A percentile compares a stretch with the other conserved stretches of the same genome.
These are phyloP conservation scores for Inga leiocalycina DNA, from an alignment of 306 rosid genomes.

Conservation along the genomic window DNA sequence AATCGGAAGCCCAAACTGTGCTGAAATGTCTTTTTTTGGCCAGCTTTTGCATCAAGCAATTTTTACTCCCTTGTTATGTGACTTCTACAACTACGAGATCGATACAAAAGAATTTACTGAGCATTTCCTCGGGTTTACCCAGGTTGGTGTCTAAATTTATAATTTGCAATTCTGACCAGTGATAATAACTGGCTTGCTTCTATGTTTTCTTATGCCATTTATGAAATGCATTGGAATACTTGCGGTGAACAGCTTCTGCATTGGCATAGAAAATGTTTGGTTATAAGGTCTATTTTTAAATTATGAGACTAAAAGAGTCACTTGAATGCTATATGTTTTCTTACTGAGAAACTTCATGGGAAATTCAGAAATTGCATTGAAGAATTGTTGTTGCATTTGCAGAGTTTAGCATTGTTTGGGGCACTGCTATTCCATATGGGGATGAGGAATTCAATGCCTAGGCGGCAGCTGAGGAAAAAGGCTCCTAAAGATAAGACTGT, in stretches of 20 bases:
- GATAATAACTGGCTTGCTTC: background rate
- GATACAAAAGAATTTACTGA: slow-evolving; percentile 60
- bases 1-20: background rate
- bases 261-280: no score
- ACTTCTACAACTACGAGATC: slow-evolving; percentile 68
- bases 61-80: slow-evolving; percentile 59
- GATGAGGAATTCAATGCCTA: slow-evolving; percentile 60
- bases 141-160: slow-evolving; percentile 44
- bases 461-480: slow-evolving; percentile 53
- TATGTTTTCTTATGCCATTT: background rate
- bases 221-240: background rate
- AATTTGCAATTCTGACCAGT: background rate
- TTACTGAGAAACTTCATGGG: background rate
- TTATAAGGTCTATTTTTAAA: no score
- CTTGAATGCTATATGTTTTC: no score
- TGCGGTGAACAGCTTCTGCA: no score
- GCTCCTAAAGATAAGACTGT: slow-evolving; percentile 54
- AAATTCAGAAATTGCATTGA: background rate
- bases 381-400: slow-evolving; percentile 14
- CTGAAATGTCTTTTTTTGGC: background rate
- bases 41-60: slow-evolving; percentile 70
- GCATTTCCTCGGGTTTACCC: slow-evolving; percentile 62
- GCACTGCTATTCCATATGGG: slow-evolving; percentile 65
- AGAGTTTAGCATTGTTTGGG: slow-evolving; percentile 73
- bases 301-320: no score